Conservation (phyloP, 306 rosid genomes). For the Rosa persica region DNA sequence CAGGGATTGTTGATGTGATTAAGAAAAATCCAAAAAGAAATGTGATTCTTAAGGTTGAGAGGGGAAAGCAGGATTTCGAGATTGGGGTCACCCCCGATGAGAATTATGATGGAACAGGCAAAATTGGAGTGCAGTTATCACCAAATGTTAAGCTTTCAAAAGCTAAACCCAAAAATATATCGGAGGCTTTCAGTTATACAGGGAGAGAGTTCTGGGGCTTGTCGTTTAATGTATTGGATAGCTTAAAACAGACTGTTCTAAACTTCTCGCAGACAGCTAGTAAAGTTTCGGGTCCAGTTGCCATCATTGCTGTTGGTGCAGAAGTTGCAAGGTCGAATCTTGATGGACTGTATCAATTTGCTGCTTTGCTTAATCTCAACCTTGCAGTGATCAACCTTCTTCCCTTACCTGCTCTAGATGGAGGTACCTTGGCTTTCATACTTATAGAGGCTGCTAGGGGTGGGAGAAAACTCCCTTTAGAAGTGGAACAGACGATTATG, state of each 20-base stretch:
- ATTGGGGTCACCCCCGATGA: constrained; percentile 85
- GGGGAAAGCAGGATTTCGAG: constrained; percentile 57
- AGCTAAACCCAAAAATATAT: constrained; percentile 48
- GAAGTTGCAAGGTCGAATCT: constrained; percentile 85
- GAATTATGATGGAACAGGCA: constrained; percentile 87
- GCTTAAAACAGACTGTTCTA: constrained; percentile 72
- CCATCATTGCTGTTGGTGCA: constrained; percentile 91
- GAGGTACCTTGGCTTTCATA: constrained; percentile 81
- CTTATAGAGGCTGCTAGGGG: constrained; percentile 93
- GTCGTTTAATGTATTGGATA: constrained; percentile 63
- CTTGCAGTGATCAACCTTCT: constrained; percentile 91
- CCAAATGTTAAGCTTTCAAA: constrained; percentile 75
- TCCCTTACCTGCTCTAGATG: constrained; percentile 89
- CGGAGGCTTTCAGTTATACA: constrained; percentile 57
- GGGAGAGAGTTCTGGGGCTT: constrained; percentile 79
- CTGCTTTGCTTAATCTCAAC: constrained; percentile 79
- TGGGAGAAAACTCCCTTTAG: constrained; percentile 86
- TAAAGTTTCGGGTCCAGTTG: constrained; percentile 95
- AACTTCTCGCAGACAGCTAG: constrained; percentile 87
- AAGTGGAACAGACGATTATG: constrained; percentile 90
- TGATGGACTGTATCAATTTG: constrained; percentile 87
- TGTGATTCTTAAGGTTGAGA: constrained; percentile 70
- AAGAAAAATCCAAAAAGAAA: constrained; percentile 72
- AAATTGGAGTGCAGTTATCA: constrained; percentile 91
- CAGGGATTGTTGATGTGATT: constrained; percentile 64